Evolutionary conservation across 352 stramenopile species (phyloP).

Genomic region (Phytophthora colocasiae): DNA sequence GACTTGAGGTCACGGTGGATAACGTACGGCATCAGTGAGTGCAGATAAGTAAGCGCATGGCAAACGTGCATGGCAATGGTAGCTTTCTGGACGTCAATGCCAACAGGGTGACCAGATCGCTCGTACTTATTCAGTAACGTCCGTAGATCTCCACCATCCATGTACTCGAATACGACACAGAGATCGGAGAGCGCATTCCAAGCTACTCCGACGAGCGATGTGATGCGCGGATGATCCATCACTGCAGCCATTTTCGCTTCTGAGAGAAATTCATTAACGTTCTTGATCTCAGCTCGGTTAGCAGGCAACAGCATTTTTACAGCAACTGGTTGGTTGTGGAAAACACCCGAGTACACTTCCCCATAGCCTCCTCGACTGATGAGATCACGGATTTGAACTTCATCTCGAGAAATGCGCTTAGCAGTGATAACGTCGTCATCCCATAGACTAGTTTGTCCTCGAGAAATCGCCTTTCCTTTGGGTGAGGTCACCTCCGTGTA

Average conservation of each 20-base stretch:
- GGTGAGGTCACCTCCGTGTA: conserved; percentile 3
- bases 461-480: not conserved
- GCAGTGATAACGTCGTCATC: conserved; percentile 39
- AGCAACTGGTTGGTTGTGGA: conserved; percentile 35
- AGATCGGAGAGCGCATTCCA: conserved; percentile 48
- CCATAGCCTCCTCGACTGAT: conserved; percentile 35
- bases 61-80: conserved; percentile 24
- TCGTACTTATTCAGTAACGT: conserved; percentile 36
- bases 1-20: conserved; percentile 21
- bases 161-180: conserved; percentile 47
- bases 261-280: conserved; percentile 40
- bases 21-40: conserved; percentile 13
- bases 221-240: conserved; percentile 39
- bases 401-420: conserved; percentile 38
- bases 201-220: conserved; percentile 38
- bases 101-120: not conserved
- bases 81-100: conserved; percentile 32
- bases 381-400: conserved; percentile 28
- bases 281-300: conserved; percentile 26
- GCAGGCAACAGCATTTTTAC: conserved; percentile 41
- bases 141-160: conserved; percentile 51
- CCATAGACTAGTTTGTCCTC: conserved; percentile 24
- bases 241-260: conserved; percentile 37
- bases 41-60: conserved; percentile 22
- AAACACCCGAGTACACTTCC: conserved; percentile 41